Evolutionary conservation across 176 grass and related monocot genomes (phyloP), one percentile per base, ranked within the genome.

Genomic region (Eragrostis nindensis): DNA sequence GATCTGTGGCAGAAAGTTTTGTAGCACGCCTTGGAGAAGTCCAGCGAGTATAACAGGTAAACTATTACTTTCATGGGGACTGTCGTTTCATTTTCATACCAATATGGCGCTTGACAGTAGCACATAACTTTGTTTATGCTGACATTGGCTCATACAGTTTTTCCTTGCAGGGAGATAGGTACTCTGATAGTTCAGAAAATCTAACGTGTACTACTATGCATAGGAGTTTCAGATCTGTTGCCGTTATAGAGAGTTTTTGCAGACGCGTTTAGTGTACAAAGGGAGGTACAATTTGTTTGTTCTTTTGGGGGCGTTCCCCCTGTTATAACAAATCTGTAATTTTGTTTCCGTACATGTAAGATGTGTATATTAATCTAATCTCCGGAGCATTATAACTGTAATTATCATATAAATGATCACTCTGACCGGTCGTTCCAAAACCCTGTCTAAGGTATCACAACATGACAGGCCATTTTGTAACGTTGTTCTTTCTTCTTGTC

Each of bases 1-100:
- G 32, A 63, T 18, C 44, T 21, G 64, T 48, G 66, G 57, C 68
- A 74, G 77, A 68, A 80, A 71, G 39, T 83, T 83, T 41, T 71
- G 43, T 75, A 82, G 73, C 45, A 9, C 38, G 78, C 6, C 40
- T 30, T 45, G 40, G 80, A 53, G 30, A 60, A 76, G 44, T 10
- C 44, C 49, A 45, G 62, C 7, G 3, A 46, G 17, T 50, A 42
- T 75, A 25, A 65, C 71, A 76, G 70, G 50, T 80, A 61, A 81
- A 27, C 64, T 12, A 13, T 19, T 15, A 74, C 38, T 21, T 27
- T 17, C 56, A 24, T 13, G 47, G 7, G 15, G 13, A 13, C 11
- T 67, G 55, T 8, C 41, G 15, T 19, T 46, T 77, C 42, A 38
- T 71, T 16, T 26, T 27, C 11, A 44, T 56, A 26, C 25, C 14